Evolutionary conservation across 148 eudicot genomes (phyloP).

Genomic region (Vaccinium myrtillus): DNA sequence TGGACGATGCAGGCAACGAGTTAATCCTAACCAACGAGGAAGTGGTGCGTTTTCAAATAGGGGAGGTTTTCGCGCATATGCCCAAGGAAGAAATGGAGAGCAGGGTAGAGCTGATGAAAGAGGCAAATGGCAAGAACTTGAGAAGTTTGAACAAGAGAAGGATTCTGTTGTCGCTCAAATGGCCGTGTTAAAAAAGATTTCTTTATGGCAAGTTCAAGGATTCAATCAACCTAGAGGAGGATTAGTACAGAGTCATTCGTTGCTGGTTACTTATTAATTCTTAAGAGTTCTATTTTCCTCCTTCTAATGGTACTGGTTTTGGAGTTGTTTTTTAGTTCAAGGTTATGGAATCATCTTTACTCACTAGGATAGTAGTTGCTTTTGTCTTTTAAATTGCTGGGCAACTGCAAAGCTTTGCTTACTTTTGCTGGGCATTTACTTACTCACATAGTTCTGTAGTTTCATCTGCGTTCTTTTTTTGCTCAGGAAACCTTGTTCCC

Average conservation of each 20-base stretch:
- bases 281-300: not conserved
- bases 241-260: conserved; percentile 30
- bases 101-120: conserved; percentile 78
- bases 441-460: not conserved
- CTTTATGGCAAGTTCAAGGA: conserved; percentile 91
- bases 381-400: not conserved
- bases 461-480: not conserved
- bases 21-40: conserved; percentile 89
- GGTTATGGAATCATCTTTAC: not conserved
- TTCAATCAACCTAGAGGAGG: conserved; percentile 97
- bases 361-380: not conserved
- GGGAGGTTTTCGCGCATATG: conserved; percentile 94
- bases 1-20: conserved; percentile 94
- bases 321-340: not conserved
- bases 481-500: not conserved
- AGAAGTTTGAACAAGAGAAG: conserved; percentile 90
- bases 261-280: not conserved
- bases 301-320: not conserved
- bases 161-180: conserved; percentile 63
- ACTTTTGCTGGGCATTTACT: not conserved
- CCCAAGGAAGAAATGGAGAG: conserved; percentile 87
- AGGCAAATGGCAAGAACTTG: conserved; percentile 56
- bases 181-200: conserved; percentile 76
- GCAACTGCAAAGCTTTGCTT: not conserved
- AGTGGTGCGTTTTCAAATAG: conserved; percentile 84